Base-by-base conservation (phyloP, 495 filamentous ascomycete genomes). In the Talaromyces borbonicus region DNA sequence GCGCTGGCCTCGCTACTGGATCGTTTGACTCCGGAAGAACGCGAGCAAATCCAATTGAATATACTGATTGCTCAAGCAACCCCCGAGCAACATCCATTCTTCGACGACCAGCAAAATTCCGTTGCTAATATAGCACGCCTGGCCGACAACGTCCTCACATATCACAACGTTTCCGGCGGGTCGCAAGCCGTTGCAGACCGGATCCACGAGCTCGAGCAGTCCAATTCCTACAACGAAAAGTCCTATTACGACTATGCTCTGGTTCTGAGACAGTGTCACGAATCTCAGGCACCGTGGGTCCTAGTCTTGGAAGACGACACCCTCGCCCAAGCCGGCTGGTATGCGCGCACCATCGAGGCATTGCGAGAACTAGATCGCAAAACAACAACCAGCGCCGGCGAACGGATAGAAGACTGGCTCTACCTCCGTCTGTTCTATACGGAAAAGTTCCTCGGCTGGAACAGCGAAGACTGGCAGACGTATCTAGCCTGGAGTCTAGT, bases 251-350 rank as follows among this genome's bases (percentile, higher is more conserved):
- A 38, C 16, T 38, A 38, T 5, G 2, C 2, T 5, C 35, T 38
- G 3, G 6, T 38, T 2, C 22, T 38, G 8, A 16, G 22, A 20
- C 35, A 38, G n/a, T 38, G 35, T 12, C 9, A 3, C n/a, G 2
- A 4, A 8, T 38, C 35, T 20, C 35, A 15, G 35, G 35, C 35
- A 78, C 58, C 56, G 2, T 75, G 72, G 51, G 68, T 74, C 16
- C 58, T 68, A 40, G 74, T 76, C 48, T 54, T 79, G 16, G 76
- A 80, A 53, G 76, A 78, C 50, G 75, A 78, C 29, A 63, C 69
- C 9, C 60, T 80, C 8, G 71, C 69, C 14, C 56, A 69, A 46
- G 63, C 70, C 16, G 61, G 61, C 5, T 79, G 75, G 76, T 77
- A 67, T 48, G 56, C 60, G n/a, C 59, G 65, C 4, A 67, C 66